Conservation (phyloP, 208 protist genomes). For the Trypanosoma grayi region DNA sequence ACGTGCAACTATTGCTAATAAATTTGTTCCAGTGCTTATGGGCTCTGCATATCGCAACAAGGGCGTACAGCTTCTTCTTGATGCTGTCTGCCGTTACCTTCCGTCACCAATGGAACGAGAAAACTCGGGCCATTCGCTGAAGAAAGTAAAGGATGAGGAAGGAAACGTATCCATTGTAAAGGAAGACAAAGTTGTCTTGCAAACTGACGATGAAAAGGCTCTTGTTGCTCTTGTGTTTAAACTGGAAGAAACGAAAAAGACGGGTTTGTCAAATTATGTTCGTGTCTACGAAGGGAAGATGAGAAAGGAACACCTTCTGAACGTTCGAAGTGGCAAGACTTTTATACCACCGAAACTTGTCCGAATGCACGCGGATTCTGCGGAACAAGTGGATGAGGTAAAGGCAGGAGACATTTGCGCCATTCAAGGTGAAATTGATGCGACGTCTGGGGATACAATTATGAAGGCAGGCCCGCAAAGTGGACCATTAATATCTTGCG, state of each 20-base stretch:
- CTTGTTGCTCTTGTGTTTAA: conserved; percentile 98
- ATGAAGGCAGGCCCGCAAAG: conserved; percentile 74
- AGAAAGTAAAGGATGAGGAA: conserved; percentile 88
- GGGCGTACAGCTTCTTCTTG: conserved; percentile 97
- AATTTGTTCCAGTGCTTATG: conserved; percentile 96
- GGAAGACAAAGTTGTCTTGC: conserved; percentile 75
- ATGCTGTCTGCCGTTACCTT: conserved; percentile 96
- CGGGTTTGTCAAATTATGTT: conserved; percentile 98
- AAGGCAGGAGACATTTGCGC: conserved; percentile 98
- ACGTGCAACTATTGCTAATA: conserved; percentile 90
- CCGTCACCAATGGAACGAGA: conserved; percentile 93
- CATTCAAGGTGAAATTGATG: conserved; percentile 98
- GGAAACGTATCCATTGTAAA: conserved; percentile 73
- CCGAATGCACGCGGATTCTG: conserved; percentile 97
- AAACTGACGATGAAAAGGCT: conserved; percentile 89
- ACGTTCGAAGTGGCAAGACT: conserved; percentile 83
- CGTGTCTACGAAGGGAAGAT: conserved; percentile 98
- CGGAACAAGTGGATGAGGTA: conserved; percentile 93
- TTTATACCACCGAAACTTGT: conserved; percentile 96
- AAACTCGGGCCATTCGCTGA: conserved; percentile 78
- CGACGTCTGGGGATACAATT: conserved; percentile 96
- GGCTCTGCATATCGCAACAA: conserved; percentile 99
- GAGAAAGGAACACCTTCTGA: conserved; percentile 87
- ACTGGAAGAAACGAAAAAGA: conserved; percentile 95
- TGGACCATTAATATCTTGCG: conserved; percentile 70